Evolutionary conservation across 192 early-diverging fungal genomes (phyloP).

Genomic region (Ambispora gerdemannii): DNA sequence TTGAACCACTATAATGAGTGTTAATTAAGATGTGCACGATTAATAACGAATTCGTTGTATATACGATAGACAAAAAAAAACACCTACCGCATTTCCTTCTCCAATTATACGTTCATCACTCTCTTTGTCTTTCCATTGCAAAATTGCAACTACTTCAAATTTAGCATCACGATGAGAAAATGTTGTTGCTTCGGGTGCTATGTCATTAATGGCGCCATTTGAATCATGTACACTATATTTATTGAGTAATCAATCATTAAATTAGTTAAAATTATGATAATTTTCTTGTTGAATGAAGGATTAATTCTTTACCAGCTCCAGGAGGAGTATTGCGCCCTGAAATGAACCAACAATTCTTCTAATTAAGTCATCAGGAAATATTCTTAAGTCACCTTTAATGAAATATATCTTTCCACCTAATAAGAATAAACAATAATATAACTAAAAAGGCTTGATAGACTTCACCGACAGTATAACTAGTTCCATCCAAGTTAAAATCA

Average conservation of each 20-base stretch:
- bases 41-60: background rate
- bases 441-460: no score
- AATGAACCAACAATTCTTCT: background rate
- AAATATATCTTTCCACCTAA: background rate
- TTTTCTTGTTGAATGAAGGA: background rate
- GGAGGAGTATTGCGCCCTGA: background rate
- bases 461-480: no score
- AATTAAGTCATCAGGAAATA: background rate
- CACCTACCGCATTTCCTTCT: background rate
- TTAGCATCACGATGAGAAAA: background rate
- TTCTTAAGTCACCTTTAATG: background rate
- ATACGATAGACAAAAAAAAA: background rate
- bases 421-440: background rate
- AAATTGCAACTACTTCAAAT: background rate
- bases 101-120: background rate
- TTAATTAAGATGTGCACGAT: background rate
- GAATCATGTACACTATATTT: background rate
- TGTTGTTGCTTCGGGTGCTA: background rate
- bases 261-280: background rate
- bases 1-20: background rate
- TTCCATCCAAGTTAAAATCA: no score
- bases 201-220: background rate
- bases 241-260: background rate
- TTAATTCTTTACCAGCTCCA: background rate
- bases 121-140: background rate